These are phyloP conservation scores for Irpex lacteus DNA, from an alignment of 1,284 basidiomycete genomes.

Conservation along the genomic window DNA sequence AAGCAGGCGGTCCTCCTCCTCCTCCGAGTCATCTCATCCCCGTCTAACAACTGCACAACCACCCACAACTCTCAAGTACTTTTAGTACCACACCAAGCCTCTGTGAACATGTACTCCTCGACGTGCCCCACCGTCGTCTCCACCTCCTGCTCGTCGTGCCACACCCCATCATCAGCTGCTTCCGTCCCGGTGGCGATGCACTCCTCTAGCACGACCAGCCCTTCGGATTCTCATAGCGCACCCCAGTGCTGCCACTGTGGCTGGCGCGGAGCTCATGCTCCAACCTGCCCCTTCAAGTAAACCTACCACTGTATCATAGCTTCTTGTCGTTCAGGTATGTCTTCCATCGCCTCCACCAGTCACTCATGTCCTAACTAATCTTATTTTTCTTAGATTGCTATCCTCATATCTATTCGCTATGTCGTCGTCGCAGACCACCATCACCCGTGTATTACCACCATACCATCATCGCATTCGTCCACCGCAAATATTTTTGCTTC, in stretches of 20 bases:
- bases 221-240: conserved; percentile 37
- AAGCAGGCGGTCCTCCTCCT: neutral
- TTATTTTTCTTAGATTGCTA: conserved; percentile 11
- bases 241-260: conserved; percentile 79
- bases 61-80: conserved; percentile 9
- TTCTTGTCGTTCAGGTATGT: conserved; percentile 14
- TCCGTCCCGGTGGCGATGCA: conserved; percentile 11
- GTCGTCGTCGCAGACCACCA: conserved; percentile 16
- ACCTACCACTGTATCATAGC: conserved; percentile 19
- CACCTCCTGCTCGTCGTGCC: conserved; percentile 5
- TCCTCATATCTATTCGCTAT: conserved; percentile 17
- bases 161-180: conserved; percentile 14
- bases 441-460: conserved; percentile 28
- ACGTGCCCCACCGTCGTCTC: conserved; percentile 13
- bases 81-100: conserved; percentile 4
- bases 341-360: neutral
- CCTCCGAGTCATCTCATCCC: neutral
- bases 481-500: conserved; percentile 18
- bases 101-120: conserved; percentile 13
- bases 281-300: conserved; percentile 62
- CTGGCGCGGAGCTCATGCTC: conserved; percentile 63
- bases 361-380: conserved; percentile 1
- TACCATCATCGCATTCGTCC: conserved; percentile 20
- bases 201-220: conserved; percentile 14
- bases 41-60: conserved; percentile 5